Evolutionary conservation across 1,284 basidiomycete species (phyloP), one percentile per base, ranked within the genome.

Genomic region (Cryptococcus sp.): DNA sequence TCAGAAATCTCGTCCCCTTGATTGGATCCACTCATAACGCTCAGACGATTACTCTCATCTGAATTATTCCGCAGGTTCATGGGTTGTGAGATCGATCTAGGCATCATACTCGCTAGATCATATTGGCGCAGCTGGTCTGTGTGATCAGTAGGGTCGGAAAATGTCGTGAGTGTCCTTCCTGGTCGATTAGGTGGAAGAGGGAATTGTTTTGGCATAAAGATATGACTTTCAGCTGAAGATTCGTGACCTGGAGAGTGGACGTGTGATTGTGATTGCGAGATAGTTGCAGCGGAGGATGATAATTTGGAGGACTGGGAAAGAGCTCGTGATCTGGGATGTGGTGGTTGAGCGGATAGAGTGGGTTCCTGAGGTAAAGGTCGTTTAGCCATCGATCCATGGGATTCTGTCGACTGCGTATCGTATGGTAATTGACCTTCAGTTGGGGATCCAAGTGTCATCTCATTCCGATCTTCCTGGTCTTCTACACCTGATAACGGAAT

Each of bases 401-500:
- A 6, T 7, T 49, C 8, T 10, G 14, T 46, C 44, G 10, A 23
- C 13, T 46, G 44, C 11, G 3, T 46, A 13, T 13, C 23, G 44
- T 30, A 46, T 11, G 30, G 10, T 23, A 31, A 46, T 44, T 23
- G 23, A 23, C 23, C 23, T 23, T 23, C 23, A 23, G 23, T 23
- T 23, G 23, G 23, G 23, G 23, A 23, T 23, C 23, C 23, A 23
- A 23, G 23, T 23, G 23, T 23, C 23, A 23, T 23, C 23, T 23
- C 23, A 23, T 23, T 23, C 23, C 23, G 23, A 23, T 23, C 23
- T 52, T 48, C 46, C 48, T 38, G 23, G 52, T 43, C 32, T 37
- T 66, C 64, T 30, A 59, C 57, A 0, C 59, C 68, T 5, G 62
- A 58, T 5, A 70, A 51, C n/a, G 64, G 59, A 2, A 59, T 44